These are phyloP conservation scores for Ascochyta fabae DNA, from an alignment of 2,329 filamentous ascomycete genomes.

Conservation along the genomic window DNA sequence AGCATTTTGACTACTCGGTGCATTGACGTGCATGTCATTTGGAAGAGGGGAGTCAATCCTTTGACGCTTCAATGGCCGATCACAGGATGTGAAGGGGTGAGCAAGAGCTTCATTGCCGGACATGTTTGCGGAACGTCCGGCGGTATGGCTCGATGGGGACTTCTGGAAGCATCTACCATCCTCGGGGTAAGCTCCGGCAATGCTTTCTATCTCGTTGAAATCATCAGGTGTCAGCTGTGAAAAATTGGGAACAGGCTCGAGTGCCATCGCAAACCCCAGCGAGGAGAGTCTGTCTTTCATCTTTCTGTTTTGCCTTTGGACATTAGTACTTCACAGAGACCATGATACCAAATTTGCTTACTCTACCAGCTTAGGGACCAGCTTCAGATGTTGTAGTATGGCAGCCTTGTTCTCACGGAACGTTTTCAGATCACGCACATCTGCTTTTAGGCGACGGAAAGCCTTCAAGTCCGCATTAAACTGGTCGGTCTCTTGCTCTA, in stretches of 20 bases:
- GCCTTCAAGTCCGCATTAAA: slow-evolving; percentile 3
- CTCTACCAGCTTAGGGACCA: slow-evolving; percentile 38
- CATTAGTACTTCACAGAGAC: slow-evolving; percentile 14
- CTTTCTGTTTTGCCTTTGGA: slow-evolving; percentile 36
- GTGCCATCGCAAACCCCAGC: slow-evolving; percentile 36
- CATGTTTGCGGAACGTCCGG: slow-evolving; percentile 28
- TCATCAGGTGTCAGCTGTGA: slow-evolving; percentile 11
- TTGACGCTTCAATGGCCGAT: slow-evolving; percentile 39
- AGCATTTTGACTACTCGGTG: slow-evolving; percentile 36
- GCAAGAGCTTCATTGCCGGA: slow-evolving; percentile 12
- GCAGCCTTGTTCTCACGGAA: slow-evolving; percentile 32
- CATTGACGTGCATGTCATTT: slow-evolving; percentile 21
- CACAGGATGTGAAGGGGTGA: slow-evolving; percentile 18
- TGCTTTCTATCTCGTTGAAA: slow-evolving; percentile 20
- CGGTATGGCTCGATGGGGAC: slow-evolving; percentile 34
- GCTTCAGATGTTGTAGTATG: slow-evolving; percentile 37
- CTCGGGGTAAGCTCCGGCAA: neutral
- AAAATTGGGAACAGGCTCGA: slow-evolving; percentile 37
- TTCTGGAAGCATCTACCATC: slow-evolving; percentile 11
- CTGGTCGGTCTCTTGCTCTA: slow-evolving; percentile 29
- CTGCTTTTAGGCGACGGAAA: slow-evolving; percentile 23
- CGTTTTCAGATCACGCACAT: slow-evolving; percentile 27
- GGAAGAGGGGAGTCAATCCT: slow-evolving; percentile 41
- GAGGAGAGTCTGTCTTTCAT: slow-evolving; percentile 38
- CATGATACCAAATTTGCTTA: slow-evolving; percentile 13